A percentile compares a stretch with the other conserved stretches of the same genome.
These are phyloP conservation scores for Mycena albidolilacea DNA, from an alignment of 768 basidiomycete genomes.

Conservation along the genomic window DNA sequence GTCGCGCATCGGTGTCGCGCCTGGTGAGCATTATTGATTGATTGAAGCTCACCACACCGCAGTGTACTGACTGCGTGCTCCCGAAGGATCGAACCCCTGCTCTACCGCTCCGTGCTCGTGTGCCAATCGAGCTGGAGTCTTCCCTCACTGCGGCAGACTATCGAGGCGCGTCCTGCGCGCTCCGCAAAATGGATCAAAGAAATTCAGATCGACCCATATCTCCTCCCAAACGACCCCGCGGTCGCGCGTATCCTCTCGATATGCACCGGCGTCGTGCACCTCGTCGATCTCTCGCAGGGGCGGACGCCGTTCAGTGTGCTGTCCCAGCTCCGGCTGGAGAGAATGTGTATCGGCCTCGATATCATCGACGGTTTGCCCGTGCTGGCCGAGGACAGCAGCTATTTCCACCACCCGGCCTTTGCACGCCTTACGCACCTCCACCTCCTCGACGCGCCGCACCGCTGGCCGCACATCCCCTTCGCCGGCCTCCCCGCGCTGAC, in stretches of 20 bases:
- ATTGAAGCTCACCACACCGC: background rate
- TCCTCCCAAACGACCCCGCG: conserved; percentile 23
- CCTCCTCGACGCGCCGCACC: conserved; percentile 31
- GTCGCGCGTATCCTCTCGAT: conserved; percentile 23
- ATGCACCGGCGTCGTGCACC: conserved; percentile 28
- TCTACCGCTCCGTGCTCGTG: conserved; percentile 33
- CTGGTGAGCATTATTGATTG: conserved; percentile 20
- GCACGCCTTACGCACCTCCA: conserved; percentile 36
- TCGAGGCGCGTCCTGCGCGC: conserved; percentile 24
- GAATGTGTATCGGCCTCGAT: conserved; percentile 34
- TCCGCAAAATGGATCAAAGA: conserved; percentile 14
- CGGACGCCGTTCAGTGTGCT: conserved; percentile 21
- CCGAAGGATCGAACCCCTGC: conserved; percentile 32
- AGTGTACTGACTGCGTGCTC: conserved; percentile 3
- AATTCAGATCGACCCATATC: conserved; percentile 36
- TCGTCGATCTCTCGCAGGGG: conserved; percentile 36
- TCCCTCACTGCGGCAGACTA: conserved; percentile 23
- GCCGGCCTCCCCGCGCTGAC: conserved; percentile 29
- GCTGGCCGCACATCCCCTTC: conserved; percentile 27
- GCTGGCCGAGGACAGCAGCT: background rate
- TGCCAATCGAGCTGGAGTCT: conserved; percentile 36
- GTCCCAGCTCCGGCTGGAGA: conserved; percentile 12
- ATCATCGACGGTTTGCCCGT: conserved; percentile 15
- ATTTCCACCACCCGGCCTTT: conserved; percentile 22
- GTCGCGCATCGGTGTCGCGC: conserved; percentile 32